These are phyloP conservation scores for Quercus ilex DNA, from an alignment of 306 rosid genomes.

Conservation along the genomic window DNA sequence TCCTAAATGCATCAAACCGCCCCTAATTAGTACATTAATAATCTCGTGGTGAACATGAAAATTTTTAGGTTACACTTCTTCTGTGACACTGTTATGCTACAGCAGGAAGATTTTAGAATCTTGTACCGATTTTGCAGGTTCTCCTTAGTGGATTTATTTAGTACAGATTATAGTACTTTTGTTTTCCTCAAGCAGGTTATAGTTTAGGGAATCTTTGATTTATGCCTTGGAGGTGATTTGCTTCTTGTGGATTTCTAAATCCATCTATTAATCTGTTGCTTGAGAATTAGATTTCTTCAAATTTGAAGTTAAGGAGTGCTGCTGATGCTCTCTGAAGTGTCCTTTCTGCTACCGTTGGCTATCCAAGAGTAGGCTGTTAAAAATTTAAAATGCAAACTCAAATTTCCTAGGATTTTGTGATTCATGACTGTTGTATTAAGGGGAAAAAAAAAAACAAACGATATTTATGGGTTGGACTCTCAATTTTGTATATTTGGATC, in stretches of 20 bases:
- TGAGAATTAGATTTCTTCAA: slow-evolving; percentile 75
- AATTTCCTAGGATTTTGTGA: background rate
- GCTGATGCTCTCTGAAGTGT: slow-evolving; percentile 64
- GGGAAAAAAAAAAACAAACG: background rate
- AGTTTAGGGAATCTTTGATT: slow-evolving; percentile 30
- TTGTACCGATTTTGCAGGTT: too few relatives aligned
- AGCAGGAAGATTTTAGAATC: too few relatives aligned
- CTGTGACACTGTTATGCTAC: too few relatives aligned
- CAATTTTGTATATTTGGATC: slow-evolving; percentile 67
- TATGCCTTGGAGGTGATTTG: slow-evolving; percentile 78
- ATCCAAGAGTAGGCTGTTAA: slow-evolving; percentile 51
- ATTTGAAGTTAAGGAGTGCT: slow-evolving; percentile 60
- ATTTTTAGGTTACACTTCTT: too few relatives aligned
- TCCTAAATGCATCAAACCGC: too few relatives aligned
- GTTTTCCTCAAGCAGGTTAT: too few relatives aligned
- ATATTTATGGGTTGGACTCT: slow-evolving; percentile 66
- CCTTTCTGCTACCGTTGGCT: slow-evolving; percentile 60
- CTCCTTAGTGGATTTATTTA: too few relatives aligned
- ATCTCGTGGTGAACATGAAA: too few relatives aligned
- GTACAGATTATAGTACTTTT: too few relatives aligned
- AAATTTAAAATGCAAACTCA: background rate
- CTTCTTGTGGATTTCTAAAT: slow-evolving; percentile 82
- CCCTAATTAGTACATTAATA: too few relatives aligned
- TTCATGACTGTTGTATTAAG: background rate
- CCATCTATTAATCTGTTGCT: slow-evolving; percentile 83